Conservation (phyloP, 2,329 filamentous ascomycete genomes). For the Aspergillaceae sp. region DNA sequence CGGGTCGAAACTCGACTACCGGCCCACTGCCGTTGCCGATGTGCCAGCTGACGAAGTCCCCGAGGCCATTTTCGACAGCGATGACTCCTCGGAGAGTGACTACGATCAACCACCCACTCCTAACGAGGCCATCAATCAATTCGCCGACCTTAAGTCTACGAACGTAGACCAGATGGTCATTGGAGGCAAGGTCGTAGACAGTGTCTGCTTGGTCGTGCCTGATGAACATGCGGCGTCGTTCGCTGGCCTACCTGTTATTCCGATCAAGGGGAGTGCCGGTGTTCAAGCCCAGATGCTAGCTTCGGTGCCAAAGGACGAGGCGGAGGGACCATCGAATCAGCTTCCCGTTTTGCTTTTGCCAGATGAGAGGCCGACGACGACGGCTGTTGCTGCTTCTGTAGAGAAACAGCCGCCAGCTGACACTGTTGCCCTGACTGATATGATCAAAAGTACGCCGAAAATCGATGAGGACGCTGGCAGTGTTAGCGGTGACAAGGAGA, state of each 20-base stretch:
- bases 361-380: not conserved
- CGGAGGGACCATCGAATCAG: not conserved
- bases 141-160: not conserved
- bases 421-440: not conserved
- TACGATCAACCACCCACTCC: not conserved
- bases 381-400: not conserved
- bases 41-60: not conserved
- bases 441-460: not conserved
- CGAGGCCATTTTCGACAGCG: not conserved
- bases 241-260: not conserved
- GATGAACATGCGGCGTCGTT: not conserved
- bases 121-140: not conserved
- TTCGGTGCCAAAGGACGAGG: not conserved
- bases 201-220: not conserved
- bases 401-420: not conserved
- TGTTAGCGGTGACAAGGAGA: not conserved
- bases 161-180: not conserved
- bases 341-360: not conserved
- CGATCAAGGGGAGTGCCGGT: not conserved
- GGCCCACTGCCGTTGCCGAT: not conserved
- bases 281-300: not conserved
- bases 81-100: not conserved
- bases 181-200: not conserved
- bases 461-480: not conserved
- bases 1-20: not conserved